Base-by-base conservation (phyloP, 78 protist genomes). In the Dictyostelium firmibasis region DNA sequence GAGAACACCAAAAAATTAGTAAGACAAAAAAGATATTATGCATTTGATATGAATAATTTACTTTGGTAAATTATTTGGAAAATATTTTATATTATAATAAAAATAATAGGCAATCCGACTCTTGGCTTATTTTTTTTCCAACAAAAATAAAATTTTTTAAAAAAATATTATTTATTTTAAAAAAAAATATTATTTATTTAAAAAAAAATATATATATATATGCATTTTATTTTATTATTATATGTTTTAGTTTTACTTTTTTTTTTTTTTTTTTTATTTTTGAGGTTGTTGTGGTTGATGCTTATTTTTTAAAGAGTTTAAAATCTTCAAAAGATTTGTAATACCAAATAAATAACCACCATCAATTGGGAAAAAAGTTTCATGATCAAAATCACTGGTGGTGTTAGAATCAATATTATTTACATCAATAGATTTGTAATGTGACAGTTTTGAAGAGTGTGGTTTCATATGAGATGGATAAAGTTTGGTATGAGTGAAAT, bases 301-400 rank as follows among this genome's bases (percentile, higher is more conserved):
- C 13, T 72, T 27, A 72, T 72, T 72, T 31, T 72, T 72, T 31
- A 77, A 38, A 41, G 57, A 77, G 11, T 23, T n/a, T 35, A 86
- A 36, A 25, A 88, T 78, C 29, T 79, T 47, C 29, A 88, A 79
- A n/a, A 88, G 44, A 47, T 88, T 88, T 11, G 93, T 27, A 0
- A 88, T 43, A 62, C 93, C 93, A 79, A 88, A 88, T 79, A 88
- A 35, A 88, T 79, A 88, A 57, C 93, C 93, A 78, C 93, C 93
- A 67, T 88, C 93, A 29, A 88, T 67, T 78, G 93, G 93, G 41
- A 88, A 88, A 14, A n/a, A 79, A 31, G 70, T 27, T 35, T 41
- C 85, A 47, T 81, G 69, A 18, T 27, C 70, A 10, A 44, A 44
- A 35, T 50, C 41, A 36, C 50, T 7, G 11, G 27, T 72, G 20